Conservation (phyloP, 2,329 filamentous ascomycete genomes). For the Colletotrichum euphorbiae region DNA sequence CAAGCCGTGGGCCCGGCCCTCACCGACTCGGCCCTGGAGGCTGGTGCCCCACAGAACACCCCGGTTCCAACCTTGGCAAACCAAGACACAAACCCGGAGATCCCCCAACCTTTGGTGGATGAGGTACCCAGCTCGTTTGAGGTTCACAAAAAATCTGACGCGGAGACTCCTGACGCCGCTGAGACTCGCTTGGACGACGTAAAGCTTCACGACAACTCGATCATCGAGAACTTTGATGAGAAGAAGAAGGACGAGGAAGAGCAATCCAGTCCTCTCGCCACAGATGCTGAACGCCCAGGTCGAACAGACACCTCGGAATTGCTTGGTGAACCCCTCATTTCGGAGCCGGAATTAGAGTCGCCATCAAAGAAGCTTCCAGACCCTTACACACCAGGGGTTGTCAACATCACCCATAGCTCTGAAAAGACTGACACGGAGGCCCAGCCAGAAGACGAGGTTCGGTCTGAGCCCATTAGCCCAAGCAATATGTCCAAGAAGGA, state of each 20-base stretch:
- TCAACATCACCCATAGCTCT: conserved; percentile 18
- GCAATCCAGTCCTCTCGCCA: conserved; percentile 8
- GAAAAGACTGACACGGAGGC: conserved; percentile 25
- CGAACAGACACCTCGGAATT: conserved; percentile 26
- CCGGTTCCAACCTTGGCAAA: conserved; percentile 38
- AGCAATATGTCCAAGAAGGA: conserved; percentile 44
- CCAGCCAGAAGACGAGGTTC: conserved; percentile 21
- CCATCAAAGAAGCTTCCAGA: conserved; percentile 22
- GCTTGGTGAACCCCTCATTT: conserved; percentile 26
- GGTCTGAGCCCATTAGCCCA: conserved; percentile 36
- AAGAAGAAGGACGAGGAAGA: conserved; percentile 46
- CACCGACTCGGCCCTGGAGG: conserved; percentile 41
- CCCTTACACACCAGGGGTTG: conserved; percentile 27
- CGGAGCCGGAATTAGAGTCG: conserved; percentile 34
- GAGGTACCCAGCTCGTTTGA: conserved; percentile 26
- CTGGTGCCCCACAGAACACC: conserved; percentile 36
- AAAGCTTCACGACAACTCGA: conserved; percentile 43
- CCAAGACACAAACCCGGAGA: conserved; percentile 40
- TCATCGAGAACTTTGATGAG: conserved; percentile 47
- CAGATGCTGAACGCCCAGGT: conserved; percentile 28
- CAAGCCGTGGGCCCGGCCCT: conserved; percentile 39
- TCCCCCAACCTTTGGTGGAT: conserved; percentile 35
- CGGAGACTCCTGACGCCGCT: conserved; percentile 33
- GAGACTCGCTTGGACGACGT: conserved; percentile 42
- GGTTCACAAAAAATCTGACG: conserved; percentile 36